Base-by-base conservation (phyloP, 1,139 yeast species). In the Saccharomyces hybrid region DNA sequence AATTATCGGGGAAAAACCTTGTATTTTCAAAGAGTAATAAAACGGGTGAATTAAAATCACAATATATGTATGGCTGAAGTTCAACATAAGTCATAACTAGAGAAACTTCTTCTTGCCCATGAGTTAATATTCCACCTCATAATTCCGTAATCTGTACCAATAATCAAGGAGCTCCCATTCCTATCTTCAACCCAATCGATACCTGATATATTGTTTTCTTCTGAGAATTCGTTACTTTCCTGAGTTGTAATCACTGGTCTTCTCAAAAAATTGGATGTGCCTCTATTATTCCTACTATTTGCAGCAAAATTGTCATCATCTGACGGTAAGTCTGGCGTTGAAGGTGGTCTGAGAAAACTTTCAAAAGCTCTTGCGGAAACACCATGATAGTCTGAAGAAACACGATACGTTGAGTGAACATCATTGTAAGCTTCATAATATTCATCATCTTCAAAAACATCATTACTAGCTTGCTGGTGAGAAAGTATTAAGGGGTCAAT, bases 21-120 rank as follows among this genome's bases (percentile, higher is more conserved):
- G 47, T 27, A 48, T 48, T 14, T 46, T 13, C 5, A n/a, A 5
- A 13, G n/a, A 13, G 13, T 27, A 28, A 16, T 23, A 14, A 38
- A 26, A n/a, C 5, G 16, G n/a, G n/a, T 9, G 9, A 16, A 8
- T 23, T 16, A 16, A 20, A 38, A 38, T 2, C 11, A 38, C 5
- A 14, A 34, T 16, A 38, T 9, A 20, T 2, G 4, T 34, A 9
- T 9, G 28, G 14, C 14, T 29, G 26, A 26, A 29, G 20, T 16
- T 55, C 52, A 67, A 52, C 70, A 66, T 49, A 68, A 66, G 53
- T 68, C 72, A 48, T 68, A 68, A 55, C 71, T 66, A 2, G 81
- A 79, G 60, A 78, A 78, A 53, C 79, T 75, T 57, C 81, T 70
- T 62, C 83, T 71, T 34, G 77, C 74, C 80, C 81, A 76, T 8